Conservation (phyloP, 1,284 basidiomycete genomes). For the Mrakiaceae sp. region DNA sequence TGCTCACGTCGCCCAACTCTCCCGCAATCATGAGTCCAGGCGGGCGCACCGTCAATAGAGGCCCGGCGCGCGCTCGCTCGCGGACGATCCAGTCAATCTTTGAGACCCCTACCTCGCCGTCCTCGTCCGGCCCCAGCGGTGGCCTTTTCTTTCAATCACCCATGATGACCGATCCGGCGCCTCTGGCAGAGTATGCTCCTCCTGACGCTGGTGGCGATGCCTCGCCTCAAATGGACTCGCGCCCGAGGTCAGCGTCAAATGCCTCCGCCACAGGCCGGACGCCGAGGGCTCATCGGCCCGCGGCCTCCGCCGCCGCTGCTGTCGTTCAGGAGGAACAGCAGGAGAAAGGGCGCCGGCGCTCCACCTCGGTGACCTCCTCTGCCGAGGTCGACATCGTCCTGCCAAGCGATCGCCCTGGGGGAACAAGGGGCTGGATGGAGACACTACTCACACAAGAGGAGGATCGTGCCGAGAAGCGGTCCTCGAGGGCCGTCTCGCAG, state of each 20-base stretch:
- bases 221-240: background rate
- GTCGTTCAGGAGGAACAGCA: too few species aligned
- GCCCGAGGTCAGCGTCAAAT: background rate
- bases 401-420: background rate
- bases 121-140: background rate
- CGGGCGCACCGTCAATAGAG: too few species aligned
- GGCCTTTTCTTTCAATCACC: background rate
- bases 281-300: background rate
- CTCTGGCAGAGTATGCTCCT: background rate
- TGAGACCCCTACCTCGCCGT: background rate
- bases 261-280: background rate
- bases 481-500: background rate
- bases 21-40: too few species aligned
- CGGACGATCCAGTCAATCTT: conserved; percentile 17
- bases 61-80: conserved; percentile 8
- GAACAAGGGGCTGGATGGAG: background rate
- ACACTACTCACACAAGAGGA: background rate
- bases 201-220: background rate
- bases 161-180: background rate
- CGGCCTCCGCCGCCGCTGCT: background rate
- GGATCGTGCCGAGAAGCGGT: background rate
- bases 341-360: too few species aligned
- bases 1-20: background rate
- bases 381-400: background rate
- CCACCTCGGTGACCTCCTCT: too few species aligned